These are phyloP conservation scores for Phaeotremella skinneri DNA, from an alignment of 768 basidiomycete genomes.

Conservation along the genomic window DNA sequence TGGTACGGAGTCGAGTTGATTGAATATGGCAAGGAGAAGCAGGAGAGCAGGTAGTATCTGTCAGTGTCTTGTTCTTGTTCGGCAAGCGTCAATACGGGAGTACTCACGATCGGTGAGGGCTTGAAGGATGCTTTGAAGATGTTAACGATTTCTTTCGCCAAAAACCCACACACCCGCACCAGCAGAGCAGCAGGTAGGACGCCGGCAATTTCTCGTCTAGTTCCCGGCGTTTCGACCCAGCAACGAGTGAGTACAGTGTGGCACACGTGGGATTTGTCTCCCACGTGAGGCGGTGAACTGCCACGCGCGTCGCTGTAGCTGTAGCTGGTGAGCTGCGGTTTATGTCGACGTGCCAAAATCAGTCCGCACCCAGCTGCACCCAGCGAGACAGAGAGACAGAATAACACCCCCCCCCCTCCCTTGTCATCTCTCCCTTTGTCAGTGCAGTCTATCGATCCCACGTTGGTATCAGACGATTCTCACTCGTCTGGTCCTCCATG, in stretches of 20 bases:
- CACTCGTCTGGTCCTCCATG: no score
- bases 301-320: slow-evolving; percentile 1
- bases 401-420: no score
- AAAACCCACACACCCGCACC: neutral
- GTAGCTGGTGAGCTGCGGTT: no score
- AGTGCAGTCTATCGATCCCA: no score
- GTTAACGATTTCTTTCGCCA: neutral
- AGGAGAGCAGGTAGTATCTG: neutral
- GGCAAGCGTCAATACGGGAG: neutral
- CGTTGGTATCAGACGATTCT: no score
- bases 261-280: slow-evolving; percentile 8
- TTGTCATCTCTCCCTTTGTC: no score
- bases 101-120: slow-evolving; percentile 21
- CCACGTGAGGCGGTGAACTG: neutral
- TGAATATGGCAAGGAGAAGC: neutral
- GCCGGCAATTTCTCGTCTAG: neutral
- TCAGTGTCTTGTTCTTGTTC: neutral
- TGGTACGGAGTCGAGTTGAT: neutral
- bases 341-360: no score
- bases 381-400: no score
- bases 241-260: neutral
- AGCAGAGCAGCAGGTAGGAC: neutral
- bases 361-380: no score
- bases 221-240: neutral
- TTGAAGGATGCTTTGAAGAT: slow-evolving; percentile 17